Evolutionary conservation across 2,329 filamentous ascomycete species (phyloP), one percentile per base, ranked within the genome.

Genomic region (Ascochyta pisi): DNA sequence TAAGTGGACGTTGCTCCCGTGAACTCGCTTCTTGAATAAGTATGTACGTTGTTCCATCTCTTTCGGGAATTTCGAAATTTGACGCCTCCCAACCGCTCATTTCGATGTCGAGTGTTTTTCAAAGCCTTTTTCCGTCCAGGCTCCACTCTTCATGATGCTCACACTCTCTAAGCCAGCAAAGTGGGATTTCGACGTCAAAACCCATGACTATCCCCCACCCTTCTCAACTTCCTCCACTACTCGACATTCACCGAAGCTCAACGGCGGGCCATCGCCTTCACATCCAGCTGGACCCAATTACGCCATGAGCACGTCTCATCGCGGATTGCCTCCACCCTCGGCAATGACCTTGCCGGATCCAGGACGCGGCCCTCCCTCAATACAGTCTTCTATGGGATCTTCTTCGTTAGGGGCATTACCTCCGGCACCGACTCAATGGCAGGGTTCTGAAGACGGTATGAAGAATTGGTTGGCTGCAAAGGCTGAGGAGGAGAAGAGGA

Each of bases 261-360:
- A 73, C 67, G 70, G 76, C 66, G 75, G 76, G 63, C 68, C 66
- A 64, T 69, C 73, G 58, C 69, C 67, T 57, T 69, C 77, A 71
- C 75, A 79, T 71, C 73, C 71, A 71, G 75, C 69, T 70, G 76
- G 74, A 73, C 71, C 69, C 57, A 73, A 71, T 63, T 70, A 71
- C 66, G 77, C 64, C 47, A 83, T 83, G 81, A 76, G 79, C 61
- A 81, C 78, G 49, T 77, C 80, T 66, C 82, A 83, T 71, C 77
- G 82, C 69, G 82, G 82, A 46, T 73, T 84, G 41, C 82, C 82
- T 71, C 82, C 80, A 60, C 82, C 81, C 27, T 78, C 80, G 61
- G 79, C 80, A 53, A 82, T 84, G 80, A 78, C 79, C 48, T 71
- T 83, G 60, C 79, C 79, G 54, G 80, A 82, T 67, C 79, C 79